Evolutionary conservation across 441 rosid genomes (phyloP).

Genomic region (Geranium incanum): DNA sequence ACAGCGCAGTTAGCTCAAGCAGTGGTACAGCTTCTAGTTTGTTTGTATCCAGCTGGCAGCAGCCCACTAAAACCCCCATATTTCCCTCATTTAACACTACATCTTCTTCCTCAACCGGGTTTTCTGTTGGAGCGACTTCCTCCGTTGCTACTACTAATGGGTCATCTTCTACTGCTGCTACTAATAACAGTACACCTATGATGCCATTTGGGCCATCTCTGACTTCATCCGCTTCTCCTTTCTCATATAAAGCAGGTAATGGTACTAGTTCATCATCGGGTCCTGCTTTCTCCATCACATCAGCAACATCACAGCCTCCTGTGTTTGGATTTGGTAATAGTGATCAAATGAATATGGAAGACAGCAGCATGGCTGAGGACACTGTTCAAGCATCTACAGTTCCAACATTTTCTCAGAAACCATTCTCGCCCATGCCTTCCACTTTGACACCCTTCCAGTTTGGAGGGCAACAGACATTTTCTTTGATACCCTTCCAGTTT

Average conservation of each 20-base stretch:
- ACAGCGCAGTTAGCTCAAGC: slow-evolving; percentile 35
- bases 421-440: slow-evolving; percentile 30
- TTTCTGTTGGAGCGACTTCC: slow-evolving; percentile 47
- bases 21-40: slow-evolving; percentile 28
- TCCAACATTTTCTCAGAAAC: slow-evolving; percentile 46
- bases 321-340: slow-evolving; percentile 39
- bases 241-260: not conserved
- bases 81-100: slow-evolving; percentile 37
- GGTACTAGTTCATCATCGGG: slow-evolving; percentile 35
- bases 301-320: slow-evolving; percentile 41
- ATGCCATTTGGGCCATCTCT: slow-evolving; percentile 38
- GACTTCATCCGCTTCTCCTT: not conserved
- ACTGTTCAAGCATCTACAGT: slow-evolving; percentile 46
- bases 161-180: not conserved
- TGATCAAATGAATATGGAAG: slow-evolving; percentile 83
- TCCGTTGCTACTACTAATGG: slow-evolving; percentile 22
- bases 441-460: slow-evolving; percentile 52
- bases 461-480: slow-evolving; percentile 43
- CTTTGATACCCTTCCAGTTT: slow-evolving; percentile 52
- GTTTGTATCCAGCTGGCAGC: slow-evolving; percentile 53
- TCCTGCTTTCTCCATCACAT: slow-evolving; percentile 41
- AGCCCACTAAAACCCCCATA: slow-evolving; percentile 32
- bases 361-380: slow-evolving; percentile 97
- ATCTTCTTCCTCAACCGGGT: slow-evolving; percentile 35
- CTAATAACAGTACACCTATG: slow-evolving; percentile 24